A percentile compares a stretch with the other conserved stretches of the same genome.
phyloP scores from a whole-genome alignment of 1,139 yeast species.

The Magnusiomyces clavatus region DNA sequence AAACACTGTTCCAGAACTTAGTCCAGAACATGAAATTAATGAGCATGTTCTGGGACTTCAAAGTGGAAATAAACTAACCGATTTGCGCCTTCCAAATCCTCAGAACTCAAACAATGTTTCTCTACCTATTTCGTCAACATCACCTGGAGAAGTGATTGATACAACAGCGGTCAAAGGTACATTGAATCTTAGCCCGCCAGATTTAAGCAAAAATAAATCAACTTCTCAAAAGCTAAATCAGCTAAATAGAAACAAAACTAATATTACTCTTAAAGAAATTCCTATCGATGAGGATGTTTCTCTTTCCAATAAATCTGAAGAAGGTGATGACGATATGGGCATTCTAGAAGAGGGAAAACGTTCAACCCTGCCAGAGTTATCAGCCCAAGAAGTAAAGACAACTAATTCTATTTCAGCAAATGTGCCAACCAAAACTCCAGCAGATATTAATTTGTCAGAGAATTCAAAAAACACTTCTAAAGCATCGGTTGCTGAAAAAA shows the following conservation, averaged over 20 bases:
- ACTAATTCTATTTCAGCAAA: not conserved
- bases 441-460: not conserved
- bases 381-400: not conserved
- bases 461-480: not conserved
- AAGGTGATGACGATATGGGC: not conserved
- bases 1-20: not conserved
- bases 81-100: not conserved
- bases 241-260: too few relatives aligned
- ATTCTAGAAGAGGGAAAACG: not conserved
- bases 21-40: not conserved
- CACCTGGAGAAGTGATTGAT: not conserved
- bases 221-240: too few relatives aligned
- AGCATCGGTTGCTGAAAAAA: not conserved
- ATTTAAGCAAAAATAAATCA: too few relatives aligned
- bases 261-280: not conserved
- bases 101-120: not conserved
- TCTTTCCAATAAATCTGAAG: not conserved
- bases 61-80: too few relatives aligned
- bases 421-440: not conserved
- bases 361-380: not conserved
- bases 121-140: not conserved
- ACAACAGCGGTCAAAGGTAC: too few relatives aligned
- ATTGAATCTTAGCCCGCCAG: too few relatives aligned
- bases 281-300: not conserved
- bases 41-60: too few relatives aligned